These are phyloP conservation scores for Metahyphopichia silvanorum DNA, from an alignment of 805 yeast species.

Conservation along the genomic window DNA sequence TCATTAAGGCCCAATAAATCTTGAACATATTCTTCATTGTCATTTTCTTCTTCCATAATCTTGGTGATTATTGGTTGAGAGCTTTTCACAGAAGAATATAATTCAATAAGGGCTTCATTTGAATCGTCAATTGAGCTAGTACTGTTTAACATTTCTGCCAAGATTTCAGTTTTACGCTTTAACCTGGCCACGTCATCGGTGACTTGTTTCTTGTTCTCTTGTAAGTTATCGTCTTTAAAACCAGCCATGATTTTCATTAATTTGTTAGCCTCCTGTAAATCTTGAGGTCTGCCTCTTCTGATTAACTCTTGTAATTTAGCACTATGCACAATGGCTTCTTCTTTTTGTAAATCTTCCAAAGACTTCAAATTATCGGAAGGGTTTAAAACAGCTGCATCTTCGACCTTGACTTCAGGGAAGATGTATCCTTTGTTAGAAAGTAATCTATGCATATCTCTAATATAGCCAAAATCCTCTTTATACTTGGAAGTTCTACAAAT, in stretches of 20 bases:
- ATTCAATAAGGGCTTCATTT: constrained; percentile 76
- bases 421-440: constrained; percentile 86
- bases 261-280: constrained; percentile 92
- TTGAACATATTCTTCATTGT: constrained; percentile 60
- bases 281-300: constrained; percentile 93
- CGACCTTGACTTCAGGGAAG: constrained; percentile 87
- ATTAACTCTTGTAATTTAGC: constrained; percentile 95
- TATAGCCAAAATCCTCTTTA: constrained; percentile 87
- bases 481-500: constrained; percentile 86
- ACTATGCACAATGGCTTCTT: constrained; percentile 87
- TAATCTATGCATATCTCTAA: constrained; percentile 93
- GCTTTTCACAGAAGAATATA: constrained; percentile 72
- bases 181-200: constrained; percentile 81
- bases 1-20: constrained; percentile 72
- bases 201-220: constrained; percentile 73
- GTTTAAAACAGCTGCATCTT: constrained; percentile 89
- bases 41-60: constrained; percentile 78
- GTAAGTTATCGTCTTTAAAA: constrained; percentile 76
- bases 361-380: constrained; percentile 86
- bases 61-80: constrained; percentile 85
- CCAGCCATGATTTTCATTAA: constrained; percentile 99
- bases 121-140: constrained; percentile 40
- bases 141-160: constrained; percentile 78
- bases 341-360: constrained; percentile 85
- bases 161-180: constrained; percentile 79